These are phyloP conservation scores for Aspergillus tanneri DNA, from an alignment of 2,329 filamentous ascomycete species.

Conservation along the genomic window DNA sequence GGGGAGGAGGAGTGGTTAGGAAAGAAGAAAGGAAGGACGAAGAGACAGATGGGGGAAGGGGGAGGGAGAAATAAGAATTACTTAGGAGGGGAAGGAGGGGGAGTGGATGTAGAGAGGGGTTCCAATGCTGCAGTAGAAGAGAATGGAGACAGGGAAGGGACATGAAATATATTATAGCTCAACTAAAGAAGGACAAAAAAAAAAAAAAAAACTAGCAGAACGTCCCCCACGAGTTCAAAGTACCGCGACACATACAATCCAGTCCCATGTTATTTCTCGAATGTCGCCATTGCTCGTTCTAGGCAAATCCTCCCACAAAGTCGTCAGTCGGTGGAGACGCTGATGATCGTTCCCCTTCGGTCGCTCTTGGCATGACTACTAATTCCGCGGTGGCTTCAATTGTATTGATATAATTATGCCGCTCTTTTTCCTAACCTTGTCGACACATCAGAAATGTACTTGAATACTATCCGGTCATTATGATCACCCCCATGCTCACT, in stretches of 20 bases:
- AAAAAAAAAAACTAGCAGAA: slow-evolving; percentile 10
- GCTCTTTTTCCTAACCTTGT: not conserved
- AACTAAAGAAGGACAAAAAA: slow-evolving; percentile 4
- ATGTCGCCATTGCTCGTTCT: not conserved
- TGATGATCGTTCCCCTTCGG: not conserved
- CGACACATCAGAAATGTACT: not conserved
- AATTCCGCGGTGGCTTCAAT: not conserved
- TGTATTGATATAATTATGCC: not conserved
- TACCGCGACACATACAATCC: not conserved
- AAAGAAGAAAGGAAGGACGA: slow-evolving; percentile 11
- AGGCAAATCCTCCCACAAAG: too few species aligned
- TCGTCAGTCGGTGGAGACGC: slow-evolving; percentile 18
- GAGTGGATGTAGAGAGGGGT: too few species aligned
- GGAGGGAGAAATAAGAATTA: slow-evolving; percentile 5
- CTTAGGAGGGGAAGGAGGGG: slow-evolving; percentile 1
- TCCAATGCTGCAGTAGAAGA: too few species aligned
- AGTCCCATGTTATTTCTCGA: not conserved
- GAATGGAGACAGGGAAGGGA: slow-evolving; percentile 1
- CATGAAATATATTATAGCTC: too few species aligned
- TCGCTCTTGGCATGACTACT: not conserved
- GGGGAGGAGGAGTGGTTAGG: slow-evolving; percentile 1
- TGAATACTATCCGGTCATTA: too few species aligned
- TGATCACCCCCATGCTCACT: not conserved
- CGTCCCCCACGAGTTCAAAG: not conserved
- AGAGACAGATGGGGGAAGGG: slow-evolving; percentile 10